Evolutionary conservation across 2,329 filamentous ascomycete genomes (phyloP).

Genomic region (Ascochyta rabiei): DNA sequence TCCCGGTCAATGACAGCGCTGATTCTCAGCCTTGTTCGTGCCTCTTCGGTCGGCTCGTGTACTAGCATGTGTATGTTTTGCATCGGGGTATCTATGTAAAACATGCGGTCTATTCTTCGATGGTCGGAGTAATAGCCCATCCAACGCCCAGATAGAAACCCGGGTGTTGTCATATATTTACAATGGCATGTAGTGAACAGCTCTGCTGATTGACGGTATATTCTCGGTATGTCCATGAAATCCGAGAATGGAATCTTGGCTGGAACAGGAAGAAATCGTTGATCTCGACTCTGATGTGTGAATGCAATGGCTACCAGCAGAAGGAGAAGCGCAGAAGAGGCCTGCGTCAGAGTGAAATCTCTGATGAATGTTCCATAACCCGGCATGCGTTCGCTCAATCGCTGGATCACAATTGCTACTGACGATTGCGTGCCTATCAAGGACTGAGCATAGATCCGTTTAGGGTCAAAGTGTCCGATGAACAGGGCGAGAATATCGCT

Average conservation of each 20-base stretch:
- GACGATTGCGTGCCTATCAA: neutral
- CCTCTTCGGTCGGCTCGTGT: neutral
- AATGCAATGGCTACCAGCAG: conserved; percentile 14
- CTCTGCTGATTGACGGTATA: conserved; percentile 7
- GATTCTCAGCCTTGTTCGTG: neutral
- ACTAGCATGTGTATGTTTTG: conserved; percentile 17
- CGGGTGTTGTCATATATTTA: conserved; percentile 20
- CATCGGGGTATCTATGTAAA: conserved; percentile 22
- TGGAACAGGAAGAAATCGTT: conserved; percentile 16
- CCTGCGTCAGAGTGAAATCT: conserved; percentile 12
- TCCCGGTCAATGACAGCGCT: conserved; percentile 12
- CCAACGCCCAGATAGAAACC: conserved; percentile 27
- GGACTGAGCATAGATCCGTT: neutral
- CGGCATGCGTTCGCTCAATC: conserved; percentile 15
- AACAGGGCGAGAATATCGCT: conserved; percentile 1
- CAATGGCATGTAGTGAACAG: conserved; percentile 24
- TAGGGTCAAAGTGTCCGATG: conserved; percentile 1
- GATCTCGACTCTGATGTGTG: neutral
- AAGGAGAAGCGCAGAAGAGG: conserved; percentile 13
- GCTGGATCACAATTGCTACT: neutral
- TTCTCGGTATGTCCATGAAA: conserved; percentile 23
- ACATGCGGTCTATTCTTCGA: neutral
- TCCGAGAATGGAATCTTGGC: conserved; percentile 17
- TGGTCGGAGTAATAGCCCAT: conserved; percentile 27
- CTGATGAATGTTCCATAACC: conserved; percentile 3